Percentiles rank a stretch among this genome's conserved stretches.
Conservation (phyloP, 106 monocot genomes). For the Xerophyta viscosa region DNA sequence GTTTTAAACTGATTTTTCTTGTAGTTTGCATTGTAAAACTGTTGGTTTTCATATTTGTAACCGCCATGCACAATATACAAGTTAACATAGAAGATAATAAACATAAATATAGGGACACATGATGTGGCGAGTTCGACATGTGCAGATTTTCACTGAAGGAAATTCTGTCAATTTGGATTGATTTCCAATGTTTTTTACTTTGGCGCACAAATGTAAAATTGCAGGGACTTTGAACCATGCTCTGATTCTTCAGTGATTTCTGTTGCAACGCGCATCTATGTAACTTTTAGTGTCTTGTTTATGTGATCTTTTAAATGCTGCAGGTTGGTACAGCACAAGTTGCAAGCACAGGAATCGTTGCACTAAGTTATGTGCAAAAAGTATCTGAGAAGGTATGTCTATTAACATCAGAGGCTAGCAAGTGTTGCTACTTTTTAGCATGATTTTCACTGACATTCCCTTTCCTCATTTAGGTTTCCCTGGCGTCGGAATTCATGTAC, state of each 20-base stretch:
- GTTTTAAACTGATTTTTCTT: too few relatives aligned
- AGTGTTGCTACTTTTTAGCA: not conserved
- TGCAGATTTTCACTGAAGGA: too few relatives aligned
- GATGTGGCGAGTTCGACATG: too few relatives aligned
- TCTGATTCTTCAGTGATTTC: not conserved
- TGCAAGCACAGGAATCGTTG: slow-evolving; percentile 89
- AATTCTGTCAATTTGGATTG: too few relatives aligned
- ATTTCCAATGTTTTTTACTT: too few relatives aligned
- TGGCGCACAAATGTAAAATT: too few relatives aligned
- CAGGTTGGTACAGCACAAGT: slow-evolving; percentile 93
- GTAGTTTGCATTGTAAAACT: too few relatives aligned
- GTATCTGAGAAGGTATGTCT: slow-evolving; percentile 85
- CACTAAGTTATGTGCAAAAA: slow-evolving; percentile 97
- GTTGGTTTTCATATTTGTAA: too few relatives aligned
- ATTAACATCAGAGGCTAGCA: not conserved
- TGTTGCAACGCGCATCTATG: not conserved
- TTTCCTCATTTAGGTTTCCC: slow-evolving; percentile 73
- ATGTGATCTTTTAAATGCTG: not conserved
- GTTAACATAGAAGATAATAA: too few relatives aligned
- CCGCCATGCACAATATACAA: too few relatives aligned
- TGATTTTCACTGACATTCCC: not conserved
- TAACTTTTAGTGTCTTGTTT: not conserved
- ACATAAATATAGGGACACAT: too few relatives aligned
- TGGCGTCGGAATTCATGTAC: slow-evolving; percentile 98
- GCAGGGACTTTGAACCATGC: too few relatives aligned